Evolutionary conservation across 2,329 filamentous ascomycete genomes (phyloP).

Genomic region (Helminthosporium solani): DNA sequence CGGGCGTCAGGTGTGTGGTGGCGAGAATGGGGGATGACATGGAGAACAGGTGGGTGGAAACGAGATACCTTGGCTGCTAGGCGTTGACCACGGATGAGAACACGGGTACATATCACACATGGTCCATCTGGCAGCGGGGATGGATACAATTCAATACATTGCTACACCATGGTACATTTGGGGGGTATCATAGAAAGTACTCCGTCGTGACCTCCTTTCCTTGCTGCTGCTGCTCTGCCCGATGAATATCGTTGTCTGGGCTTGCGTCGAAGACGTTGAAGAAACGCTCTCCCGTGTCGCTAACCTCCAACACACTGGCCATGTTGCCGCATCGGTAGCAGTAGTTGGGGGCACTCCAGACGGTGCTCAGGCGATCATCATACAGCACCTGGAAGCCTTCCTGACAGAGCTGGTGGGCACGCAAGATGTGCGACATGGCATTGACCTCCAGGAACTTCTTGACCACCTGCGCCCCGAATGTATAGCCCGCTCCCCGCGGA

Average conservation of each 20-base stretch:
- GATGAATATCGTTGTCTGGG: constrained; percentile 89
- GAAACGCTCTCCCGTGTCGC: constrained; percentile 85
- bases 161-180: not conserved
- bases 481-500: constrained; percentile 92
- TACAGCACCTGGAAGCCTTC: constrained; percentile 97
- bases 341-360: constrained; percentile 81
- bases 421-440: constrained; percentile 94
- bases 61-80: constrained; percentile 84
- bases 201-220: constrained; percentile 72
- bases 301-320: constrained; percentile 94
- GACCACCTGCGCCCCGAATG: constrained; percentile 95
- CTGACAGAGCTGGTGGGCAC: constrained; percentile 97
- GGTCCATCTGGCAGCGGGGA: not conserved
- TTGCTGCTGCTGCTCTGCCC: constrained; percentile 72
- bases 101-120: not conserved
- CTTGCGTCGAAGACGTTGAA: constrained; percentile 98
- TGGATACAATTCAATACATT: not conserved
- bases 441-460: constrained; percentile 98
- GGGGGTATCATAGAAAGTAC: constrained; percentile 62
- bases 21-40: constrained; percentile 78
- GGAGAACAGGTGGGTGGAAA: constrained; percentile 87
- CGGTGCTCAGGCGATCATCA: constrained; percentile 89
- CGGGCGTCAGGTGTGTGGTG: constrained; percentile 81
- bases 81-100: not conserved
- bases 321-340: constrained; percentile 96